phyloP scores from a whole-genome alignment of 2,329 filamentous ascomycete genomes.

The Microdochium paspali region DNA sequence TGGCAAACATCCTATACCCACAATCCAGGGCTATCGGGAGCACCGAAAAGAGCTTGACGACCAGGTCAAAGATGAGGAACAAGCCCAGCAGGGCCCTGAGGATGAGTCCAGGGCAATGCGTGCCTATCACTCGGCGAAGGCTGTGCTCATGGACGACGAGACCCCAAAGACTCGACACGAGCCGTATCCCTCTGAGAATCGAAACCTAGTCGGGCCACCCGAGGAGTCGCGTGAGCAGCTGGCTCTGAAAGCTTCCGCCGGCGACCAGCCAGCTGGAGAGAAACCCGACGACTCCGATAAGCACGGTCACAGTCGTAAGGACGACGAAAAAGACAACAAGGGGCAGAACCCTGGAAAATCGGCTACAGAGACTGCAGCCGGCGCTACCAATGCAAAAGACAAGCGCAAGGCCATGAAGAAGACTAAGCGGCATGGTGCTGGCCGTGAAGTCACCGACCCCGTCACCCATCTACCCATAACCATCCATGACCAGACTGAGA shows the following conservation, averaged over 20 bases:
- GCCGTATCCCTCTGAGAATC: constrained; percentile 25
- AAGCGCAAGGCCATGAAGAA: constrained; percentile 40
- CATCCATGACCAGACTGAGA: constrained; percentile 59
- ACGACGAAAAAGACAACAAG: too few species aligned
- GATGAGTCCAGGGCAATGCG: constrained; percentile 23
- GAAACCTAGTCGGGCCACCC: constrained; percentile 14
- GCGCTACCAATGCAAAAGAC: constrained; percentile 31
- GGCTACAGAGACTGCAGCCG: constrained; percentile 25
- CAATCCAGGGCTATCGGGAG: constrained; percentile 37
- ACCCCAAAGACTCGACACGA: constrained; percentile 15
- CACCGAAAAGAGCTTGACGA: constrained; percentile 33
- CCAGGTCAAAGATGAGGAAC: constrained; percentile 22
- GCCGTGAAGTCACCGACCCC: constrained; percentile 60
- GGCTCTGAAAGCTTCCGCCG: constrained; percentile 1
- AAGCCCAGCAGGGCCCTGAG: constrained; percentile 21
- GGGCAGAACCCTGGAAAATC: constrained; percentile 17
- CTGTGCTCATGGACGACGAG: constrained; percentile 24
- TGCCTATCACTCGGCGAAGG: constrained; percentile 24
- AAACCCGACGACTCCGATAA: constrained; percentile 3
- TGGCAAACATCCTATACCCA: constrained; percentile 34
- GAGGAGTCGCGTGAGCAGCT: constrained; percentile 3
- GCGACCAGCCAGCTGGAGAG: neutral
- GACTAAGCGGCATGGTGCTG: constrained; percentile 30
- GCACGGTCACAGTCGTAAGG: constrained; percentile 5
- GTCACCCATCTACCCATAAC: constrained; percentile 60